A percentile compares a stretch with the other conserved stretches of the same genome.
Conservation (phyloP, 805 yeast species). For the Barnettozyma siamensis region DNA sequence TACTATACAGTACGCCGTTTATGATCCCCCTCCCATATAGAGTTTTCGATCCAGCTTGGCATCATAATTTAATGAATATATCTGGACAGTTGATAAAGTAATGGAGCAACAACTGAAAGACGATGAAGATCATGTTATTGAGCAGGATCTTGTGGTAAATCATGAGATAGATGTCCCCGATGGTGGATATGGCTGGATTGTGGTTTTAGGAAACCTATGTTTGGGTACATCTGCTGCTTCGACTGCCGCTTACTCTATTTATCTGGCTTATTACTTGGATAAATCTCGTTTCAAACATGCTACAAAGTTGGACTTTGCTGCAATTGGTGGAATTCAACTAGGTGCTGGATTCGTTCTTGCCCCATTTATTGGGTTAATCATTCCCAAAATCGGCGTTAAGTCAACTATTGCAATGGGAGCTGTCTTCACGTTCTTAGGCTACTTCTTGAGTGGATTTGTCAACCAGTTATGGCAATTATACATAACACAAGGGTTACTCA, state of each 20-base stretch:
- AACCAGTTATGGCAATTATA: conserved; percentile 58
- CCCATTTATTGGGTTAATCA: conserved; percentile 39
- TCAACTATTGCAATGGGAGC: conserved; percentile 44
- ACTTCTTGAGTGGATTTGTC: conserved; percentile 55
- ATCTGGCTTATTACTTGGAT: conserved; percentile 52
- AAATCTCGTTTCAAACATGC: conserved; percentile 46
- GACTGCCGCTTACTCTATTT: conserved; percentile 43
- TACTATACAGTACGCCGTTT: no score
- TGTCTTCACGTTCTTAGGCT: conserved; percentile 45
- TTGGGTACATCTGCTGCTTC: conserved; percentile 9
- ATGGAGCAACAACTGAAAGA: no score
- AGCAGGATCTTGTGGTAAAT: no score
- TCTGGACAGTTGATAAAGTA: no score
- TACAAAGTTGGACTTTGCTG: conserved; percentile 52
- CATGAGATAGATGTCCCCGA: conserved; percentile 35
- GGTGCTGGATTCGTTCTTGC: conserved; percentile 50
- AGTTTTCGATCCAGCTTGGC: no score
- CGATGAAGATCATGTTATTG: no score
- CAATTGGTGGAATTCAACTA: conserved; percentile 64
- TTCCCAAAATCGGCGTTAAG: conserved; percentile 33
- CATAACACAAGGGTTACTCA: conserved; percentile 61
- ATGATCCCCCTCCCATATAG: no score
- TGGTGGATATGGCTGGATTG: conserved; percentile 37
- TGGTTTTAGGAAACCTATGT: conserved; percentile 18
- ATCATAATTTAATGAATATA: no score